Percentiles rank a stretch among this genome's conserved stretches.
phyloP scores from a whole-genome alignment of 208 protist genomes.

The Trichomonas tenax region DNA sequence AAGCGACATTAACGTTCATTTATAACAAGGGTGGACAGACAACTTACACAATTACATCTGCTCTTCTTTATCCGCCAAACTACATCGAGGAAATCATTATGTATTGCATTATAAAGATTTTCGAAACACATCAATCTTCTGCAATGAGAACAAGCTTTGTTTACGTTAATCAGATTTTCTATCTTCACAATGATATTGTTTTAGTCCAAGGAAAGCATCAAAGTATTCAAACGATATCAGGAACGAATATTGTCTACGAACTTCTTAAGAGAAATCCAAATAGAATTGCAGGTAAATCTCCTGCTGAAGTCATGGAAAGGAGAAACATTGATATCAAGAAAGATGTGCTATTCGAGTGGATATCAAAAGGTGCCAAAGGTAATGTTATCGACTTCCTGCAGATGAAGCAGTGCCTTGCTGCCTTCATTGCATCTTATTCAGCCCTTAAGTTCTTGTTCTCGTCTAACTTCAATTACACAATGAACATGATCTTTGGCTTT shows the following conservation, averaged over 20 bases:
- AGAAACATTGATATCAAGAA: background rate
- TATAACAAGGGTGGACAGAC: background rate
- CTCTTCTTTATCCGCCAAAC: background rate
- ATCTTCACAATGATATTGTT: background rate
- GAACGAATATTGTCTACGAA: background rate
- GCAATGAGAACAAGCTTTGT: background rate
- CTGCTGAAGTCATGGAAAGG: background rate
- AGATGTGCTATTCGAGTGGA: background rate
- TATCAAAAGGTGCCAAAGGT: background rate
- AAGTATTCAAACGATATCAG: background rate
- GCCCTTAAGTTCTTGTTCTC: background rate
- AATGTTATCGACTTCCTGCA: background rate
- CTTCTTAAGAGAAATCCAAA: background rate
- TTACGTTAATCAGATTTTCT: background rate
- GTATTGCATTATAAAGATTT: background rate
- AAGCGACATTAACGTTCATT: background rate
- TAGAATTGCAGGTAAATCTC: background rate
- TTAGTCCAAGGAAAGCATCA: background rate
- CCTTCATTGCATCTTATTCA: background rate
- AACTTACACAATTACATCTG: background rate
- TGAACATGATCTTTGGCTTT: background rate
- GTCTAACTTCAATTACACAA: background rate
- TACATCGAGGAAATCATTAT: background rate
- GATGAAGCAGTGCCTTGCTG: background rate
- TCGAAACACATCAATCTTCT: background rate